Evolutionary conservation across 2,329 filamentous ascomycete genomes (phyloP), one percentile per base, ranked within the genome.

Genomic region (Penicillium freii): DNA sequence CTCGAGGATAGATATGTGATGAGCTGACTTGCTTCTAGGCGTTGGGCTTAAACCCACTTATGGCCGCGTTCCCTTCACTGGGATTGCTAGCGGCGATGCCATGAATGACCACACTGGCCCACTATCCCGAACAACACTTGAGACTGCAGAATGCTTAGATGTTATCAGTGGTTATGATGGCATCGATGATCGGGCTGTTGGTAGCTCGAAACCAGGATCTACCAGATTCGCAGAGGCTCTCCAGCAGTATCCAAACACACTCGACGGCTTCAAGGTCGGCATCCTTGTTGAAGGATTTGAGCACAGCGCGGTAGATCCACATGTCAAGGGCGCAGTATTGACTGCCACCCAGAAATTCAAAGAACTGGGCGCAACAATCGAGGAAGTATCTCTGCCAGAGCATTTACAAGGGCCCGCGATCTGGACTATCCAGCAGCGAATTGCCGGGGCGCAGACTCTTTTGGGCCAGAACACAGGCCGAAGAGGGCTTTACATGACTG

Each of bases 1-100:
- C 3, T 10, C 31, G 1, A 17, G 15, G 5, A 19, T 33, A 25
- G 15, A 4, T 6, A 8, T 25, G 5, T 21, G 21, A 0, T 10
- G 17, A 6, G 5, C 21, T 53, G 46, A 54, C 47, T 17, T 27
- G 2, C 0, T 3, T 27, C 8, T 17, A 69, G 67, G 67, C 39
- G 75, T 78, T 4, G 80, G 80, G 0, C 68, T 83, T 25, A 84
- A 84, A 60, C 81, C 82, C 0, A 84, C 81, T 0, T 76, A 80
- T 54, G 78, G 80, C 0, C 69, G 83, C 0, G 74, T 84, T 0
- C 82, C 82, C 0, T 84, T 77, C 51, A 84, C 79, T 0, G 81
- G 80, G 0, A 75, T 80, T 45, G 74, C 75, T 2, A 78, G 75
- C 39, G 78, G 80, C 0, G 80, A 83, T 56, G 74, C 80, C 0